Base-by-base conservation (phyloP, 345 rosid genomes). In the Punica granatum region DNA sequence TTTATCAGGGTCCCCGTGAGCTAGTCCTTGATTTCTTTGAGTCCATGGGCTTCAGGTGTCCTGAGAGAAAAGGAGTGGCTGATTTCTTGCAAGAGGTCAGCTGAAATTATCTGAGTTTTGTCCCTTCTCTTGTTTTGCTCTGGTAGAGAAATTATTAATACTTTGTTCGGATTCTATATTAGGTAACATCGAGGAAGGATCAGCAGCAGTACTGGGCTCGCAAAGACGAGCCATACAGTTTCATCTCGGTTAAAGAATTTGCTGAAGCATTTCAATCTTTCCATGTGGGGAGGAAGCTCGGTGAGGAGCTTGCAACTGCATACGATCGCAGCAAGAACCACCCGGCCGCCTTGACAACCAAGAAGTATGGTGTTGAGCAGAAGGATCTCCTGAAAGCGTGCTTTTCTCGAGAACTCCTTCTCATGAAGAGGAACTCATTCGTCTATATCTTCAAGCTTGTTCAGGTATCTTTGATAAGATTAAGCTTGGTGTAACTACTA, bases 341-440 rank as follows among this genome's bases (percentile, higher is more conserved):
- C 42, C 81, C 77, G 11, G 81, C 85, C 46, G 85, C 83, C 33
- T 68, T 82, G 73, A 61, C 79, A 4, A 74, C 70, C 36, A 67
- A 49, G 32, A 77, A 36, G 60, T 82, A 72, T 11, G 85, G 85
- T 36, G 72, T 75, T 19, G 46, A 75, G 63, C 74, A 72, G 65
- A 72, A 28, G 74, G 81, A 79, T 60, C 65, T 79, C 37, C 48
- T 79, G 53, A 77, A 73, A 59, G 79, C 81, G 32, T 67, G 71
- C 70, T 18, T 60, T 23, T 35, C 79, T 6, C 72, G 85, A 70
- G 83, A 82, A 69, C 67, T 53, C 49, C 61, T 82, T 69, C 81
- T 79, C 23, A 76, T 82, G 81, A 76, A 74, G 73, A 76, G 83
- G 77, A 82, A 82, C 74, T 76, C 81, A 13, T 76, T 79, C 51